Evolutionary conservation across 1,139 yeast species (phyloP).

Genomic region (Zygotorulaspora mrakii): DNA sequence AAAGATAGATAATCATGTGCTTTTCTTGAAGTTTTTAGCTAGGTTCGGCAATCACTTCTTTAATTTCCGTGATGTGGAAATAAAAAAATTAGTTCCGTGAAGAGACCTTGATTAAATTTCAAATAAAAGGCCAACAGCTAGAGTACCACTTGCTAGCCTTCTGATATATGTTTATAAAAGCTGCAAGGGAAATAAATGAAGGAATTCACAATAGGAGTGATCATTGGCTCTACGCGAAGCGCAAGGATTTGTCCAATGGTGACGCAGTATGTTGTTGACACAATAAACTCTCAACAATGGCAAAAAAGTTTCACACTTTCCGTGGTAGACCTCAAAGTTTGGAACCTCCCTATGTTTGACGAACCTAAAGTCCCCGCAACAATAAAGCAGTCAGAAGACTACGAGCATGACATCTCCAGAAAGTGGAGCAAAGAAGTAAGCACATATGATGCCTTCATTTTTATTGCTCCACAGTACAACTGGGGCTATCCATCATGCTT

Average conservation of each 20-base stretch:
- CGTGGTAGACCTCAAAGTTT: slow-evolving; percentile 22
- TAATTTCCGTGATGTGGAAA: too few relatives aligned
- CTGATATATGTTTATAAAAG: too few relatives aligned
- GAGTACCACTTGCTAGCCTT: too few relatives aligned
- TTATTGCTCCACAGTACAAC: slow-evolving; percentile 39
- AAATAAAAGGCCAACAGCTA: too few relatives aligned
- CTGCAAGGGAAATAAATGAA: too few relatives aligned
- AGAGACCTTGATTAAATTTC: too few relatives aligned
- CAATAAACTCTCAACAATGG: slow-evolving; percentile 8
- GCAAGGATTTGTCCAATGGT: slow-evolving; percentile 19
- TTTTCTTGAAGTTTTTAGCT: too few relatives aligned
- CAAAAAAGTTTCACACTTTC: slow-evolving; percentile 8
- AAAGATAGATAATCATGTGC: too few relatives aligned
- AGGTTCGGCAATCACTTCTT: too few relatives aligned
- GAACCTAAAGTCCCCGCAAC: slow-evolving; percentile 20
- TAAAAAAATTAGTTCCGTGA: too few relatives aligned
- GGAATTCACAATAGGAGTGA: slow-evolving; percentile 14
- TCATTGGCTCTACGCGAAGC: slow-evolving; percentile 19
- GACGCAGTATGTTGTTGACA: slow-evolving; percentile 15
- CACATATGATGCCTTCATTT: slow-evolving; percentile 28
- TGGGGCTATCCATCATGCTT: slow-evolving; percentile 37
- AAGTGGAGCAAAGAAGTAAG: slow-evolving; percentile 25
- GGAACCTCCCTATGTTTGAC: slow-evolving; percentile 25
- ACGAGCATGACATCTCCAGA: slow-evolving; percentile 21
- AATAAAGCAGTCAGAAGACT: slow-evolving; percentile 20